These are phyloP conservation scores for Sarocladium brachiariae DNA, from an alignment of 2,329 filamentous ascomycete genomes.

Conservation along the genomic window DNA sequence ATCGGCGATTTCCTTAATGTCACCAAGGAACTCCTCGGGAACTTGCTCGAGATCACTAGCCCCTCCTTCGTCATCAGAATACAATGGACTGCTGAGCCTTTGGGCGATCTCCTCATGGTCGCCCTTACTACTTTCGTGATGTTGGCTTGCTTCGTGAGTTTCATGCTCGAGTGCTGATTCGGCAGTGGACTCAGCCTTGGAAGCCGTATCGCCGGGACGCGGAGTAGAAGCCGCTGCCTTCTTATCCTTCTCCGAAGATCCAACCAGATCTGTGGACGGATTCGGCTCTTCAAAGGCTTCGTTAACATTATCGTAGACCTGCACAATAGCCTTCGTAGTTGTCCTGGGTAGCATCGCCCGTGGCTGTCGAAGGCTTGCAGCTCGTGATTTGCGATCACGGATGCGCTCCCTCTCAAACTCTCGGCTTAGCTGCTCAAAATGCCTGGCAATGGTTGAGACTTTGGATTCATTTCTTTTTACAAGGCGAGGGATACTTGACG, in stretches of 20 bases:
- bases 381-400: conserved; percentile 73
- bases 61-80: conserved; percentile 61
- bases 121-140: conserved; percentile 14
- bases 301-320: conserved; percentile 89
- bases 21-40: conserved; percentile 60
- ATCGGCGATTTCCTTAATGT: conserved; percentile 55
- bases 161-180: conserved; percentile 39
- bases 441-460: conserved; percentile 86
- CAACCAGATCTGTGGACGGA: not conserved
- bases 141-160: conserved; percentile 11
- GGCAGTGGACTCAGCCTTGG: conserved; percentile 30
- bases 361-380: conserved; percentile 66
- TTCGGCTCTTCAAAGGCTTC: conserved; percentile 78
- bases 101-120: conserved; percentile 18
- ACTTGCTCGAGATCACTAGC: conserved; percentile 68
- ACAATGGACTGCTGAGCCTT: conserved; percentile 40
- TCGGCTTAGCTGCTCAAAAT: conserved; percentile 92
- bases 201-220: conserved; percentile 35
- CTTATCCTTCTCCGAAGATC: not conserved
- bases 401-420: conserved; percentile 95
- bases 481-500: conserved; percentile 85
- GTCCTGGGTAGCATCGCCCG: conserved; percentile 78
- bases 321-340: conserved; percentile 90
- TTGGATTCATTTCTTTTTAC: conserved; percentile 69
- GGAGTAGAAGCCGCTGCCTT: not conserved